Evolutionary conservation across 768 basidiomycete genomes (phyloP), one percentile per base, ranked within the genome.

Genomic region (Terana coerulea): DNA sequence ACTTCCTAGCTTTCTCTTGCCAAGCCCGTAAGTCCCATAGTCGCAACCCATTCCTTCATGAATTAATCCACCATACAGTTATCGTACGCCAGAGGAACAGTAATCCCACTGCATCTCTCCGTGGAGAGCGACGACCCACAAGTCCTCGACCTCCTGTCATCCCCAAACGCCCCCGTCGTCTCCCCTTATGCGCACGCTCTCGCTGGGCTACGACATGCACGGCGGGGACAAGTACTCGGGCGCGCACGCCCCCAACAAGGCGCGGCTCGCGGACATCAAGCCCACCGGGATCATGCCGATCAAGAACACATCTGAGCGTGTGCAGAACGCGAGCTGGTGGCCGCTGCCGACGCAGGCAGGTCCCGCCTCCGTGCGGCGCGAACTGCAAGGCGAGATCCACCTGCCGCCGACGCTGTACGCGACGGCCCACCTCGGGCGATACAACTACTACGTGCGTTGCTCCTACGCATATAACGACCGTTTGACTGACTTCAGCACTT

Each of bases 1-100:
- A n/a, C 25, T n/a, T n/a, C 4, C 15, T 21, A 54, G 53, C 39
- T 55, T 10, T 55, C 49, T 3, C 49, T 55, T 8, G 54, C 54
- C 11, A 55, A 47, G 14, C 54, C 54, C 28, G 54, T 55, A 29
- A 45, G 54, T 14, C 14, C 17, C n/a, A n/a, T n/a, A n/a, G n/a
- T n/a, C n/a, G 4, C 12, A 21, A 30, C 8, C 25, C 14, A 48
- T 3, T 17, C 17, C 8, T 45, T 45, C 14, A 19, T 35, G 34
- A 17, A 4, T 36, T 22, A 14, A 37, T 3, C 4, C 9, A 6
- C 26, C 26, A 12, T 15, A 36, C 22, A 57, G 56, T 30, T 57
- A 6, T 37, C 41, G 14, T 57, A 57, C 29, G 46, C 56, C 2
- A 26, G 56, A 33, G 52, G 56, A n/a, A 44, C 44, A 10, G 40